Percentiles rank a stretch among this genome's conserved stretches.
Conservation (phyloP, 208 protist species). For the Leishmania major region DNA sequence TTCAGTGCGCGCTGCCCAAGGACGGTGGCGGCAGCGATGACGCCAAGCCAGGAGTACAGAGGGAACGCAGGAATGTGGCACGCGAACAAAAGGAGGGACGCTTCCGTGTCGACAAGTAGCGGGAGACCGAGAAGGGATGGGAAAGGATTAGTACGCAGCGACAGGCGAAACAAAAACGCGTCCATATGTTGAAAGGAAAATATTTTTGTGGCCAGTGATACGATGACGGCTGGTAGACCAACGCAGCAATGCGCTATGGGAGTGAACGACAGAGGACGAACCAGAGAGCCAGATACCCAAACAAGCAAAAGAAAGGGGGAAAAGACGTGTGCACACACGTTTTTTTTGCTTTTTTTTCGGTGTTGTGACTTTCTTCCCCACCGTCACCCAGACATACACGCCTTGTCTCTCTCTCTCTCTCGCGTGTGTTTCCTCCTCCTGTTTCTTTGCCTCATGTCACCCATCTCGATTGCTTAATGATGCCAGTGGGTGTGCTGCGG, state of each 20-base stretch:
- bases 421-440: neutral
- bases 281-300: neutral
- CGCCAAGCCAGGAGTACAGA: neutral
- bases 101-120: neutral
- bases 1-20: neutral
- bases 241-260: neutral
- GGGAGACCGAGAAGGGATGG: neutral
- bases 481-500: neutral
- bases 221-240: neutral
- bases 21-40: neutral
- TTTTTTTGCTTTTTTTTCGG: neutral
- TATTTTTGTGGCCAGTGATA: no score
- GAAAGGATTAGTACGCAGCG: neutral
- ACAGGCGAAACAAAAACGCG: neutral
- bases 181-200: neutral
- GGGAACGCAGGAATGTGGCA: neutral
- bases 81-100: neutral
- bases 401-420: neutral
- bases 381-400: neutral
- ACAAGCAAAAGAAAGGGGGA: no score
- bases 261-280: neutral
- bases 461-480: neutral
- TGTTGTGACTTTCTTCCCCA: neutral
- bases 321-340: neutral
- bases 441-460: neutral